Evolutionary conservation across 2,329 filamentous ascomycete species (phyloP), one percentile per base, ranked within the genome.

Genomic region (Aspergillus texensis): DNA sequence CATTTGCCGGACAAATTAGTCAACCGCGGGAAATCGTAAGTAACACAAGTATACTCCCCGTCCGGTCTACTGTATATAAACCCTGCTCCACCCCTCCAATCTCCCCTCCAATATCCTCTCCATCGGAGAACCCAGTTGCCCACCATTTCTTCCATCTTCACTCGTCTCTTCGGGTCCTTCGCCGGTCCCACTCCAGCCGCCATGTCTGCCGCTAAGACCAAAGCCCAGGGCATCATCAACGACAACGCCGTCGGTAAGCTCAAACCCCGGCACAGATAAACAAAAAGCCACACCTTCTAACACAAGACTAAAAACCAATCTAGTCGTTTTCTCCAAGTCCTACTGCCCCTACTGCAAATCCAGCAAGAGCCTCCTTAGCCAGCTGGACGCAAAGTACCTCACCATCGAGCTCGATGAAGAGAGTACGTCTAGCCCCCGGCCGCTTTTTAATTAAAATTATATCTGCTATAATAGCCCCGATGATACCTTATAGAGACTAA

Each of bases 311-410:
- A 19, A 52, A 16, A n/a, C 39, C 39, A 34, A 34, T 55, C 30
- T 21, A 71, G 91, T 95, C 73, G 92, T 99, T 78, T 99, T 99
- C 86, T 94, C 91, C 81, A 99, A 99, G 85, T 92, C 90, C 19
- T 97, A 93, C 84, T 99, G 95, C 87, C 93, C 94, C 14, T 96
- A 96, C 87, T 98, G 94, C 86, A 85, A 82, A 63, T 84, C 89
- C 64, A 88, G 90, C 71, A 98, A 98, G 88, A 75, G 84, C 62
- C 84, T 92, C 57, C 84, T 99, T 71, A 86, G 84, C 74, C 83
- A 88, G 62, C 71, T 88, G 63, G 88, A 89, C 68, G 92, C 91
- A 65, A 91, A 93, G 72, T 94, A 87, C 80, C 88, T 86, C 74
- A 77, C 86, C 61, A 83, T 95, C 62, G 95, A 99, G 85, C 85